Evolutionary conservation across 179 eudicot species (phyloP).

Genomic region (Silene noctiflora): DNA sequence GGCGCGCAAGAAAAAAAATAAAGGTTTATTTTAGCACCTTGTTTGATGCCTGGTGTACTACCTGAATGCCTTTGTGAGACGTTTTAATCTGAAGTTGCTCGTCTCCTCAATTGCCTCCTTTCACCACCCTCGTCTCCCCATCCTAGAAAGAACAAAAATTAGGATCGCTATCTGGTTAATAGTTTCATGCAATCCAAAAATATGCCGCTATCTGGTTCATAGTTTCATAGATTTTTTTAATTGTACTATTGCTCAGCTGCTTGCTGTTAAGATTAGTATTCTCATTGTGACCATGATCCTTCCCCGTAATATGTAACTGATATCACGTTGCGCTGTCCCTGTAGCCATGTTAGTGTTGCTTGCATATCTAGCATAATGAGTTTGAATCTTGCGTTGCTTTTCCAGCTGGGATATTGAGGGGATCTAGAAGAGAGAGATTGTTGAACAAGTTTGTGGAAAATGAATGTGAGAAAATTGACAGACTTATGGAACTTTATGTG

Average conservation of each 20-base stretch:
- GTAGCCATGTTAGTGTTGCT: not conserved
- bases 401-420: slow-evolving; percentile 86
- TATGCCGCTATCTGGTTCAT: too few relatives aligned
- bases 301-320: not conserved
- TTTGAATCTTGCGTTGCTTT: slow-evolving; percentile 2
- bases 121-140: not conserved
- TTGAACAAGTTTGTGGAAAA: slow-evolving; percentile 88
- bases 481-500: slow-evolving; percentile 90
- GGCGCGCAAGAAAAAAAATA: not conserved
- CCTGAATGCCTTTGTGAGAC: not conserved
- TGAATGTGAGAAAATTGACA: slow-evolving; percentile 95
- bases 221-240: too few relatives aligned
- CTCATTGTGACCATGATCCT: not conserved
- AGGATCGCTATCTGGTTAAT: not conserved
- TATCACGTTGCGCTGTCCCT: not conserved
- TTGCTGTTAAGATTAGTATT: too few relatives aligned
- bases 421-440: slow-evolving; percentile 93
- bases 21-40: not conserved
- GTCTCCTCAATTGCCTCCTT: not conserved
- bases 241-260: too few relatives aligned
- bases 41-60: not conserved
- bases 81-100: not conserved
- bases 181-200: not conserved
- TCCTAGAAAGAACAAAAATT: not conserved
- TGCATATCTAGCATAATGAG: not conserved